Conservation (phyloP, 2,329 filamentous ascomycete genomes). For the Trichophyton equinum region DNA sequence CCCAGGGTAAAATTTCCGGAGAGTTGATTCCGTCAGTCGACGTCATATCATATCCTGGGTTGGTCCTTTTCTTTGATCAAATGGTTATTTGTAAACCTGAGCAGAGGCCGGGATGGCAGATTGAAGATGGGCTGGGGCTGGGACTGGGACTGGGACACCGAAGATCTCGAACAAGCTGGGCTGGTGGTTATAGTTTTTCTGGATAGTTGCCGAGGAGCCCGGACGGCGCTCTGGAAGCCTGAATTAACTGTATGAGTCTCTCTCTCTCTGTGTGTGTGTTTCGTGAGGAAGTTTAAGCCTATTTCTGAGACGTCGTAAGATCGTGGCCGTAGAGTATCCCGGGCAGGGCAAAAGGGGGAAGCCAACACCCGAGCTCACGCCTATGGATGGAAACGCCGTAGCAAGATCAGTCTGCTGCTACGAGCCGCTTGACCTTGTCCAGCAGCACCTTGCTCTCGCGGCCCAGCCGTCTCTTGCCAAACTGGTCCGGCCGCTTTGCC, state of each 20-base stretch:
- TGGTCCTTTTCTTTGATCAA: too few relatives aligned
- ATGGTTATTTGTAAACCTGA: too few relatives aligned
- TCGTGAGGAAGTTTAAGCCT: not conserved
- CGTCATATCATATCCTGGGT: not conserved
- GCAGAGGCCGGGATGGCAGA: not conserved
- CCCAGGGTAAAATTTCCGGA: constrained; percentile 1
- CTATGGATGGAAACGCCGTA: not conserved
- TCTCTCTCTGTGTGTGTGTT: not conserved
- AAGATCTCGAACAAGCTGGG: not conserved
- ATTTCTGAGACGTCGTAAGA: not conserved
- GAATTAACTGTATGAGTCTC: not conserved
- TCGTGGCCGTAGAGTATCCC: not conserved
- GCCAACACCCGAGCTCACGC: too few relatives aligned
- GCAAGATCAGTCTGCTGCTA: constrained; percentile 23
- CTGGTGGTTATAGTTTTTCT: not conserved
- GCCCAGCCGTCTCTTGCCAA: constrained; percentile 67
- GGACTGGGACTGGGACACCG: not conserved
- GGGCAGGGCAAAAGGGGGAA: not conserved
- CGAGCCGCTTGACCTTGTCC: constrained; percentile 63
- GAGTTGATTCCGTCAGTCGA: not conserved
- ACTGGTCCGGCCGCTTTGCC: constrained; percentile 47
- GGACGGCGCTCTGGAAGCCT: not conserved
- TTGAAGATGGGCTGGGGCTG: not conserved
- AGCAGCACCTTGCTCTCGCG: constrained; percentile 67
- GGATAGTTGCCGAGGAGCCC: not conserved